Evolutionary conservation across 306 rosid species (phyloP).

Genomic region (Cucumis sativus): Cucumber_9930_V3 NC_026659.2:7973501-7974000

Average conservation of each 20-base stretch:
- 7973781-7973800: conserved; percentile 84
- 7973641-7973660: conserved; percentile 29
- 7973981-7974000: neutral
- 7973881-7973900: conserved; percentile 56
- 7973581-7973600: conserved; percentile 12
- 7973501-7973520: conserved; percentile 18
- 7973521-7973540: conserved; percentile 37
- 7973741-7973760: conserved; percentile 32
- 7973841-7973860: conserved; percentile 40
- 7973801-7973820: conserved; percentile 67
- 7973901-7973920: conserved; percentile 26
- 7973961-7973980: conserved; percentile 16
- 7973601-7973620: conserved; percentile 34
- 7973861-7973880: conserved; percentile 71
- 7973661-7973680: conserved; percentile 19
- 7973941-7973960: neutral
- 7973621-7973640: conserved; percentile 21
- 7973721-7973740: conserved; percentile 68
- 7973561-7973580: neutral
- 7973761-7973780: conserved; percentile 30
- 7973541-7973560: conserved; percentile 2
- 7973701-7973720: conserved; percentile 46
- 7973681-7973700: conserved; percentile 35
- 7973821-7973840: conserved; percentile 54
- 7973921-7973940: neutral